phyloP scores from a whole-genome alignment of 2,329 filamentous ascomycete genomes.

The Scopulariopsis brevicaulis region DNA sequence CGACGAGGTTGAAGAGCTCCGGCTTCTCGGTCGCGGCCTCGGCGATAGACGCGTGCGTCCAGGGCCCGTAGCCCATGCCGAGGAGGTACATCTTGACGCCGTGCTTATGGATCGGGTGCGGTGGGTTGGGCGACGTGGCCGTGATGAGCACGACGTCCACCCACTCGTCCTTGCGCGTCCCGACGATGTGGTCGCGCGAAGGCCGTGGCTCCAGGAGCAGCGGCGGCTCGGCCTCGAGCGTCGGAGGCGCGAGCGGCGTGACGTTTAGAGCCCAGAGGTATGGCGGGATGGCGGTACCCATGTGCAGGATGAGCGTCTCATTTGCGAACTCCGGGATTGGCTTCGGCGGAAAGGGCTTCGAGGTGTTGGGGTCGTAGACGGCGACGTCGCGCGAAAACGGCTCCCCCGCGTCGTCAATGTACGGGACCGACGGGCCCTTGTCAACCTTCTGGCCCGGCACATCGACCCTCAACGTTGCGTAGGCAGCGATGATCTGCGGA shows the following conservation, averaged over 20 bases:
- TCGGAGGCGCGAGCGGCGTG: constrained; percentile 23
- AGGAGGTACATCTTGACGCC: constrained; percentile 47
- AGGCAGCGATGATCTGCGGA: constrained; percentile 43
- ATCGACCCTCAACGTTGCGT: constrained; percentile 31
- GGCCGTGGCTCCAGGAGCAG: constrained; percentile 30
- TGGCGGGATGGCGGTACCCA: constrained; percentile 26
- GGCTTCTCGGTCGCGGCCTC: constrained; percentile 36
- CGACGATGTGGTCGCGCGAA: constrained; percentile 31
- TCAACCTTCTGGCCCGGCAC: constrained; percentile 9
- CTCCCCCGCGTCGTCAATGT: constrained; percentile 36
- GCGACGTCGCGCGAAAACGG: constrained; percentile 26
- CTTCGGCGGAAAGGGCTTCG: constrained; percentile 35
- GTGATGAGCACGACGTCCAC: constrained; percentile 42
- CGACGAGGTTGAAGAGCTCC: constrained; percentile 41
- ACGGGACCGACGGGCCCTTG: constrained; percentile 20
- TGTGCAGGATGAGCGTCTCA: constrained; percentile 29
- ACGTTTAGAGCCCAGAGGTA: constrained; percentile 43
- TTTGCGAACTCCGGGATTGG: constrained; percentile 28
- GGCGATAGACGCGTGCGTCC: constrained; percentile 38
- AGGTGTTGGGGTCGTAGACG: constrained; percentile 28
- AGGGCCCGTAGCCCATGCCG: constrained; percentile 36
- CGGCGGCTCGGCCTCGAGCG: constrained; percentile 24
- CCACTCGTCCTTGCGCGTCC: constrained; percentile 35
- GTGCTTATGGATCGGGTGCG: constrained; percentile 54
- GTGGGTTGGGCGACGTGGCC: constrained; percentile 28